Evolutionary conservation across 2,329 filamentous ascomycete genomes (phyloP).

Genomic region (Colletotrichum navitas): DNA sequence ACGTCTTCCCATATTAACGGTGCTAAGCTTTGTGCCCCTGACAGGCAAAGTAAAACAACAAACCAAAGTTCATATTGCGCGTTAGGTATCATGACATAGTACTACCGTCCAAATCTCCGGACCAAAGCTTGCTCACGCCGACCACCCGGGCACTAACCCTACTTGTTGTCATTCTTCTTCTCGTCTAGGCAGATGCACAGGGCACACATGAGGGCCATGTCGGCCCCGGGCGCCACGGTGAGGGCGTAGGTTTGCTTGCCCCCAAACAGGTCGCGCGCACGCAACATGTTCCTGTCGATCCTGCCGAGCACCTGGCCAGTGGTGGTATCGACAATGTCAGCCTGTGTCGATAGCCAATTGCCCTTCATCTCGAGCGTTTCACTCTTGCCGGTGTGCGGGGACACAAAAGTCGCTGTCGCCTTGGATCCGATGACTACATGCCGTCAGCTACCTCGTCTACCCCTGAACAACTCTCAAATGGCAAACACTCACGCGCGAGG

Average conservation of each 20-base stretch:
- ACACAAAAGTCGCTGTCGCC: constrained; percentile 69
- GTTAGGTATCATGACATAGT: neutral
- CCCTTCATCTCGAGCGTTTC: constrained; percentile 70
- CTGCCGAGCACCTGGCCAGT: constrained; percentile 65
- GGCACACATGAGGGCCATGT: constrained; percentile 74
- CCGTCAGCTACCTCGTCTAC: neutral
- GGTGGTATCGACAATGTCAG: constrained; percentile 68
- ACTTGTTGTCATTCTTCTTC: constrained; percentile 60
- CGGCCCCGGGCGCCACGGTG: constrained; percentile 72
- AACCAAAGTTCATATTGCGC: neutral
- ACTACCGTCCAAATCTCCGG: too few species aligned
- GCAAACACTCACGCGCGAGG: constrained; percentile 6
- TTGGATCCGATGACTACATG: constrained; percentile 64
- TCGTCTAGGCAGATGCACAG: constrained; percentile 78
- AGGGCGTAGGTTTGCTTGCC: constrained; percentile 76
- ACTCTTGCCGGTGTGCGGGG: constrained; percentile 55
- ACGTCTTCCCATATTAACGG: neutral
- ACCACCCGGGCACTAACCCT: neutral
- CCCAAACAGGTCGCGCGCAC: constrained; percentile 67
- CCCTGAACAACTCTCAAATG: neutral
- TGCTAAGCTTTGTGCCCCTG: neutral
- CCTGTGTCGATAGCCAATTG: constrained; percentile 68
- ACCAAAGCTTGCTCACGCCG: neutral
- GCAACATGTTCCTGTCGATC: constrained; percentile 71
- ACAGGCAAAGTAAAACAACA: too few species aligned